These are phyloP conservation scores for Geopyxis carbonaria DNA, from an alignment of 495 filamentous ascomycete genomes.

Conservation along the genomic window DNA sequence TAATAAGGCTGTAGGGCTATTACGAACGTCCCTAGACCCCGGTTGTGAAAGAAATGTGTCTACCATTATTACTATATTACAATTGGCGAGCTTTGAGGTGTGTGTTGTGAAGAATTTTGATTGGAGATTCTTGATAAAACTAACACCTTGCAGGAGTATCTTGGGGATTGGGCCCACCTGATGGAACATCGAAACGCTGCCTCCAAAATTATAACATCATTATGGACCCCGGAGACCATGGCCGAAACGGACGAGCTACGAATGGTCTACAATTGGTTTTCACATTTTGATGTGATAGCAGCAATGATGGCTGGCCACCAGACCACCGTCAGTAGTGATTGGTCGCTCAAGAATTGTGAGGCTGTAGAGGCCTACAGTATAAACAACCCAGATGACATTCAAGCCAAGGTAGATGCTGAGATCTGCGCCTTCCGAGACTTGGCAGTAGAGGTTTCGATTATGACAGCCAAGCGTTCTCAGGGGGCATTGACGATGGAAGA, in stretches of 20 bases:
- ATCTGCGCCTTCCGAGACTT: conserved; percentile 53
- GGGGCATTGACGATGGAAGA: conserved; percentile 43
- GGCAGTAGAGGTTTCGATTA: conserved; percentile 59
- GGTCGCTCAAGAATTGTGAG: conserved; percentile 52
- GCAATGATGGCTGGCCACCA: conserved; percentile 66
- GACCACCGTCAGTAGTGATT: conserved; percentile 56
- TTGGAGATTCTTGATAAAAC: neutral
- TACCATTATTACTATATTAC: conserved; percentile 77
- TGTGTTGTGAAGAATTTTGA: conserved; percentile 3
- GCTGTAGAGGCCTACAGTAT: conserved; percentile 43
- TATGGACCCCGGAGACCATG: conserved; percentile 62
- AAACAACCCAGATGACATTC: conserved; percentile 43
- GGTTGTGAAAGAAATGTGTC: conserved; percentile 47
- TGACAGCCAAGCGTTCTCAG: conserved; percentile 56
- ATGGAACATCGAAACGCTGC: conserved; percentile 87
- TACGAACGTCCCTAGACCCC: conserved; percentile 53
- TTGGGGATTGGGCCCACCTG: conserved; percentile 87
- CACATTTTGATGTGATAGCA: conserved; percentile 71
- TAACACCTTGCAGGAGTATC: conserved; percentile 56
- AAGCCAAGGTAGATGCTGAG: conserved; percentile 46
- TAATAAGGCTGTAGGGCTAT: conserved; percentile 61
- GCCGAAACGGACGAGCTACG: conserved; percentile 50
- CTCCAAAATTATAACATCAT: conserved; percentile 54
- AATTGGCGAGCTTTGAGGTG: conserved; percentile 89
- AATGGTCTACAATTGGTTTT: conserved; percentile 70